Evolutionary conservation across 768 basidiomycete species (phyloP), one percentile per base, ranked within the genome.

Genomic region (Suillus subaureus): DNA sequence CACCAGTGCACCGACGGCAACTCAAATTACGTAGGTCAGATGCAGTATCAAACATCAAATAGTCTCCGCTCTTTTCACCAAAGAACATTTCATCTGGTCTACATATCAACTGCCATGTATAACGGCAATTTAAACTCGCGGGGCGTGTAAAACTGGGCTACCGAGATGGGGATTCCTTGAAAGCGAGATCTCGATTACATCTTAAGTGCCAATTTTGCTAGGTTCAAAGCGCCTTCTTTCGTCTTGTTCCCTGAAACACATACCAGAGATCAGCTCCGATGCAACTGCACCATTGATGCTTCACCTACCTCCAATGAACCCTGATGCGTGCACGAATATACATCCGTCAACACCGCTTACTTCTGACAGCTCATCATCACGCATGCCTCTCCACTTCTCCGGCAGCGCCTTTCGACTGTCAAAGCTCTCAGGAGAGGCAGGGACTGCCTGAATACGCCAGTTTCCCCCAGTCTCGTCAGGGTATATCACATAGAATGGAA

Each of bases 371-470:
- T 85, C 84, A 12, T 93, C 91, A 75, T 99, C 97, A 56, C 97
- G 83, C 45, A 95, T 78, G 7, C 97, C 97, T 67, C 96, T 85
- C 97, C 97, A 99, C 68, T 83, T 82, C 73, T 97, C 95, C 2
- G 97, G 97, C 47, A 99, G 81, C 2, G 95, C 89, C 78, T 97
- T 97, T 37, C 97, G 85, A 76, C 91, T 96, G 73, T 90, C 86
- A 70, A 99, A 99, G 73, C 91, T 93, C 70, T 93, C 92, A 1
- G 92, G 81, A 0, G 88, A 82, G 56, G 89, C 77, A 7, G 97
- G 91, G 21, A 99, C 92, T 8, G 97, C 96, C 74, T 99, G 97
- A 54, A 99, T 79, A 49, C 97, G 89, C 96, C 96, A 99, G 73
- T 84, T 89, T 7, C 81, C 84, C 52, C 70, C 81, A 1, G 80